A percentile compares a stretch with the other conserved stretches of the same genome.
Evolutionary conservation across 768 basidiomycete genomes (phyloP).

Genomic region (Leccinum imitatum): DNA sequence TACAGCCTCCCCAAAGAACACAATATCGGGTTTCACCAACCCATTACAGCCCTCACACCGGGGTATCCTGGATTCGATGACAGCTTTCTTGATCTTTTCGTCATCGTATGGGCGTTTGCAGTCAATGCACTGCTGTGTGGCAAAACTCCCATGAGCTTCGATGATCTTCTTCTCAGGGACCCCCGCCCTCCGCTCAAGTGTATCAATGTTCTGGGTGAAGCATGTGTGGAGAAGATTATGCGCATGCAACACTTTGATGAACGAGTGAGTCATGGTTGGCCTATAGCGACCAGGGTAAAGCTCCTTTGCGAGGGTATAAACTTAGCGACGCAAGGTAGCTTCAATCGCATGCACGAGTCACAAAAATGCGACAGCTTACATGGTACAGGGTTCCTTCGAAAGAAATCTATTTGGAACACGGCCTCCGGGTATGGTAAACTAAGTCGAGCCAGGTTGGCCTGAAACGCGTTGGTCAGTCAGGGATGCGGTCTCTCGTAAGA

Average conservation of each 20-base stretch:
- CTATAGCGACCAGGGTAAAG: conserved; percentile 89
- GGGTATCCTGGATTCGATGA: conserved; percentile 57
- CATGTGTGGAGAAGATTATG: conserved; percentile 70
- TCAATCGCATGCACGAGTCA: background rate
- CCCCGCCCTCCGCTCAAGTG: conserved; percentile 82
- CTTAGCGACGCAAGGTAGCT: conserved; percentile 32
- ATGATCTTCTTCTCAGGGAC: conserved; percentile 73
- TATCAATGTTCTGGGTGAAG: conserved; percentile 93
- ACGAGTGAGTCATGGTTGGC: conserved; percentile 88
- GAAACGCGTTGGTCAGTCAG: conserved; percentile 7
- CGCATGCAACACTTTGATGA: conserved; percentile 76
- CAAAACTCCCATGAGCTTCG: conserved; percentile 97
- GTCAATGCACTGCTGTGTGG: conserved; percentile 76
- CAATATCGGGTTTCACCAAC: conserved; percentile 90
- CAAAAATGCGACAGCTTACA: conserved; percentile 45
- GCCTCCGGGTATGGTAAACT: conserved; percentile 93
- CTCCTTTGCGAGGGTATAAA: conserved; percentile 91
- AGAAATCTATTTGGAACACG: conserved; percentile 90
- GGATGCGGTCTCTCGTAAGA: background rate
- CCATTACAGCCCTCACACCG: conserved; percentile 68
- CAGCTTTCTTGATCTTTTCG: conserved; percentile 63
- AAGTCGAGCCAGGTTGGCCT: conserved; percentile 76
- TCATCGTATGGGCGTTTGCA: conserved; percentile 62
- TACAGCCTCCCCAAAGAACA: conserved; percentile 86
- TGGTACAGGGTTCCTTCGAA: conserved; percentile 74